phyloP scores from a whole-genome alignment of 306 rosid genomes.

The Astragalus membranaceus region DNA sequence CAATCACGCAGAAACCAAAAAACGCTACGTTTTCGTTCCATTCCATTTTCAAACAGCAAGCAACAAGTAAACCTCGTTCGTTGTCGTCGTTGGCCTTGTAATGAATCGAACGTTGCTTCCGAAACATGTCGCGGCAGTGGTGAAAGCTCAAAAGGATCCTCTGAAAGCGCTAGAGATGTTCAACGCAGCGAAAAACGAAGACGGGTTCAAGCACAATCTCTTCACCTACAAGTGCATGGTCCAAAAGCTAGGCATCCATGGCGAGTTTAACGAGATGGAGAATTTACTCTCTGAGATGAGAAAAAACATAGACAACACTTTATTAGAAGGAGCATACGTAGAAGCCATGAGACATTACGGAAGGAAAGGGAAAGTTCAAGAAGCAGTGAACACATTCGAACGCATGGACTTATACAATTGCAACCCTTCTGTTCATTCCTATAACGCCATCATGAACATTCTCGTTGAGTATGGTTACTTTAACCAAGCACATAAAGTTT shows the following conservation, averaged over 20 bases:
- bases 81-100: background rate
- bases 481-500: constrained; percentile 74
- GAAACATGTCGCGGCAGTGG: constrained; percentile 68
- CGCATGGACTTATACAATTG: constrained; percentile 82
- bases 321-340: constrained; percentile 69
- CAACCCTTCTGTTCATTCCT: constrained; percentile 65
- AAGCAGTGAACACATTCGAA: constrained; percentile 71
- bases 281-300: constrained; percentile 53
- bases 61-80: too few species aligned
- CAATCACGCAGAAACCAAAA: background rate
- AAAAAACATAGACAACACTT: constrained; percentile 35
- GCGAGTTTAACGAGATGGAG: constrained; percentile 75
- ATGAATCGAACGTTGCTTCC: constrained; percentile 65
- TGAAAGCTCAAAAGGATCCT: constrained; percentile 61
- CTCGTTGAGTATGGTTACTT: constrained; percentile 54
- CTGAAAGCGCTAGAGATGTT: constrained; percentile 70
- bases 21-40: too few species aligned
- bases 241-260: constrained; percentile 73
- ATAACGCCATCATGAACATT: constrained; percentile 71
- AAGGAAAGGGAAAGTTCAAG: constrained; percentile 69
- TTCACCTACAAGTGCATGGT: constrained; percentile 63
- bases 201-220: constrained; percentile 69
- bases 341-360: constrained; percentile 76
- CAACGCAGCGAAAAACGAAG: constrained; percentile 60
- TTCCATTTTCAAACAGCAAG: too few species aligned